Base-by-base conservation (phyloP, 768 basidiomycete species). In the Boletus rufocinnamomeus region DNA sequence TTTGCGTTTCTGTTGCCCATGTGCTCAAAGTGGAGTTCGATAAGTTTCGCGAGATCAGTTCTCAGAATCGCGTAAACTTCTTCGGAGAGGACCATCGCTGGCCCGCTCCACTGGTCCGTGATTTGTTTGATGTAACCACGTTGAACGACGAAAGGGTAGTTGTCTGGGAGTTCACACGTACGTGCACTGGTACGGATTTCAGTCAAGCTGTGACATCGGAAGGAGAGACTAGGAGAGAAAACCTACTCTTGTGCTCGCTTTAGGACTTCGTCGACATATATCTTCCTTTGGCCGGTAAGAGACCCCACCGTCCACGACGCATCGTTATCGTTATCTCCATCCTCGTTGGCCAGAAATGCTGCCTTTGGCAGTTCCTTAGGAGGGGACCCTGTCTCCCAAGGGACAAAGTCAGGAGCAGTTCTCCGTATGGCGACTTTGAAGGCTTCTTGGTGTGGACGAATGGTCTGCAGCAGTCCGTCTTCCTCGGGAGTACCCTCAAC, bases 161-260 rank as follows among this genome's bases (percentile, higher is more conserved):
- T 79, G 16, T 82, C 85, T 0, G 88, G 88, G 0, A 91, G 78
- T 63, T 91, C 88, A 2, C 90, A 82, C 1, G 88, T 86, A 4
- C 85, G 79, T 1, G 89, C 82, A 25, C 90, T 91, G 56, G 14
- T 52, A 43, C 17, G 28, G 52, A 32, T 35, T 38, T 14, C 53
- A 9, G 21, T 58, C n/a, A 38, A 27, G 8, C 16, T 27, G 35
- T 21, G 14, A 35, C 28, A 21, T 21, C 3, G 0, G 19, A 10
- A 35, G 6, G 2, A 8, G 21, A 2, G 19, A 17, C 23, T 9
- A 40, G 8, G 11, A 11, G 10, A 27, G 16, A n/a, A 13, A 44
- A 72, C 82, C 25, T 65, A 87, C 87, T 73, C 63, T 28, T 76
- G 65, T 0, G 83, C 84, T 3, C 72, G n/a, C n/a, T n/a, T n/a